These are phyloP conservation scores for Alternaria angustiovoidea DNA, from an alignment of 2,329 filamentous ascomycete genomes.

Conservation along the genomic window DNA sequence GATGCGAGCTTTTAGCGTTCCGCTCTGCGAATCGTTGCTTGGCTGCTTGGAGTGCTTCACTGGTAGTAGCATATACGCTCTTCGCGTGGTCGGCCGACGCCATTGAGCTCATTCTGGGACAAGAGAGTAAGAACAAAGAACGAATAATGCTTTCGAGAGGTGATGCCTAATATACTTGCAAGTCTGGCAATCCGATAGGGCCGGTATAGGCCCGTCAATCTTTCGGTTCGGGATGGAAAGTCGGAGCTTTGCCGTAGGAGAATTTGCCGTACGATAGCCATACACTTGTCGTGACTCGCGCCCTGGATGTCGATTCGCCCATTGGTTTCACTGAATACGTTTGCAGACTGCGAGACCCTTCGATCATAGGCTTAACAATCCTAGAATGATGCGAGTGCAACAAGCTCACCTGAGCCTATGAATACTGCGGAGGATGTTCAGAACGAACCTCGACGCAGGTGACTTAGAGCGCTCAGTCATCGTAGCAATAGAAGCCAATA, in stretches of 20 bases:
- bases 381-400: background rate
- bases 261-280: background rate
- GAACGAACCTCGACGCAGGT: too few species aligned
- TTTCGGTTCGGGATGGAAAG: background rate
- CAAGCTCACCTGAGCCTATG: background rate
- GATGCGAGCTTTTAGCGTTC: constrained; percentile 31
- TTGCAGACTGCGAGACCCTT: background rate
- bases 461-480: too few species aligned
- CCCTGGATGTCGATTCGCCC: background rate
- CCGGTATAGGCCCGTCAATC: background rate
- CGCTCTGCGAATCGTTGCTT: constrained; percentile 24
- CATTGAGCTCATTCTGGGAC: background rate
- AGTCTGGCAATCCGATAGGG: background rate
- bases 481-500: too few species aligned
- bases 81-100: background rate
- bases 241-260: background rate
- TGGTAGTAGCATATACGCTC: constrained; percentile 8
- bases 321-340: background rate
- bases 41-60: constrained; percentile 30
- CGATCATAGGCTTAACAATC: too few species aligned
- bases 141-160: background rate
- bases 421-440: too few species aligned
- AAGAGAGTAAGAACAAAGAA: background rate
- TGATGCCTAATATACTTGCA: background rate
- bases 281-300: background rate